Percentiles rank a stretch among this genome's conserved stretches.
Conservation (phyloP, 2,329 filamentous ascomycete species). For the Dissoconium aciculare region DNA sequence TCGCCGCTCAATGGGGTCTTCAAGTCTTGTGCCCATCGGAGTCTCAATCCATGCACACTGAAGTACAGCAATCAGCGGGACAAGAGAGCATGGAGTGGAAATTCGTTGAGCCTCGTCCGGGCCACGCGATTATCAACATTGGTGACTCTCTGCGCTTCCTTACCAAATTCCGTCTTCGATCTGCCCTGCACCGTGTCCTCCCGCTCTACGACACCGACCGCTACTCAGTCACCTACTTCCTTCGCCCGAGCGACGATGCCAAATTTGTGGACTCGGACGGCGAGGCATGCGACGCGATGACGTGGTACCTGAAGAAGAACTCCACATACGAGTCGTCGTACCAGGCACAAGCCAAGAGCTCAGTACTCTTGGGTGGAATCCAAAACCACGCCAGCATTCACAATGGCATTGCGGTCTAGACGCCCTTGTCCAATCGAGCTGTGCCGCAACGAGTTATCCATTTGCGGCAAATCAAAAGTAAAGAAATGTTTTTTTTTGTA, state of each 20-base stretch:
- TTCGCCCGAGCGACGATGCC: constrained; percentile 12
- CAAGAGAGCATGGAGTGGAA: constrained; percentile 28
- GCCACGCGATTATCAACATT: constrained; percentile 24
- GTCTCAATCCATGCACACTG: neutral
- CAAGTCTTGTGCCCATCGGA: constrained; percentile 14
- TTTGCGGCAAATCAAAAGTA: too few species aligned
- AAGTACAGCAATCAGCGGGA: neutral
- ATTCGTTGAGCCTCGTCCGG: constrained; percentile 22
- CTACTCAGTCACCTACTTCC: constrained; percentile 16
- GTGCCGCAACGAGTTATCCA: too few species aligned
- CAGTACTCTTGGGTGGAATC: neutral
- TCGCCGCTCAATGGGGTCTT: constrained; percentile 20
- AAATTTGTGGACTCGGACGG: constrained; percentile 9
- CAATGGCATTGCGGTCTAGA: neutral
- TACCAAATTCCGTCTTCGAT: constrained; percentile 10
- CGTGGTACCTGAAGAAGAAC: constrained; percentile 7
- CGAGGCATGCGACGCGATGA: constrained; percentile 2
- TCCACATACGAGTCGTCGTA: neutral
- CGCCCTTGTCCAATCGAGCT: too few species aligned
- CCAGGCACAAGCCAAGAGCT: neutral
- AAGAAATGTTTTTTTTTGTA: too few species aligned
- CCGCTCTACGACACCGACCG: constrained; percentile 9
- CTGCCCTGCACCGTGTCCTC: constrained; percentile 16
- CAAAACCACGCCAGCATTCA: neutral
- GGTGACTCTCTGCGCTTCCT: constrained; percentile 20